Conservation (phyloP, 352 stramenopile species). For the Elongisporangium undulatum region DNA sequence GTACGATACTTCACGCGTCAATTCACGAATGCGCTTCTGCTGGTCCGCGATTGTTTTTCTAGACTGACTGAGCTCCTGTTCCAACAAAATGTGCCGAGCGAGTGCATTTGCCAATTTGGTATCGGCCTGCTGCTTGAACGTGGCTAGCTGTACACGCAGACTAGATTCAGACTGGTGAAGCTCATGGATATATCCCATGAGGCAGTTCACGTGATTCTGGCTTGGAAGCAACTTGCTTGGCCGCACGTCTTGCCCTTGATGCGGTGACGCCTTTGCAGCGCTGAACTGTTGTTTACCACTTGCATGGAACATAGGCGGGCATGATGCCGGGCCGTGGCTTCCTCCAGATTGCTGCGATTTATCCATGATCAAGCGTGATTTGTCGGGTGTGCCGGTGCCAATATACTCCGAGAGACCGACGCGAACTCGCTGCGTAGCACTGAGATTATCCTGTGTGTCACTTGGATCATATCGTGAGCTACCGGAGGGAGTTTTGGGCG, state of each 20-base stretch:
- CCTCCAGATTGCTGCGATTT: constrained; percentile 6
- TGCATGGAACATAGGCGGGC: constrained; percentile 25
- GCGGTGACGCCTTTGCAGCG: constrained; percentile 9
- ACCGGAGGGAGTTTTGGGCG: constrained; percentile 53
- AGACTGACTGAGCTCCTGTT: not conserved
- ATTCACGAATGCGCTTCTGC: not conserved
- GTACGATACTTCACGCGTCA: not conserved
- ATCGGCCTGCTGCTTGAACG: constrained; percentile 22
- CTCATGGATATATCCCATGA: constrained; percentile 77
- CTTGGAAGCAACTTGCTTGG: constrained; percentile 56
- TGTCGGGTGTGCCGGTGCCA: constrained; percentile 6
- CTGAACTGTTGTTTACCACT: constrained; percentile 23
- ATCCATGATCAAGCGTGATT: constrained; percentile 1
- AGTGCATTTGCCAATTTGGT: not conserved
- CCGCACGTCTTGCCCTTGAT: constrained; percentile 30
- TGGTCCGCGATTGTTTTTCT: not conserved
- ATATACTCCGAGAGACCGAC: constrained; percentile 43
- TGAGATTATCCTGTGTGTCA: constrained; percentile 30
- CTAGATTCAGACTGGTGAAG: constrained; percentile 62
- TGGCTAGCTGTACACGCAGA: constrained; percentile 54
- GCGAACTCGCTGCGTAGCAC: constrained; percentile 50
- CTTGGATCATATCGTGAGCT: constrained; percentile 22
- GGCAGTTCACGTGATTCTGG: constrained; percentile 48
- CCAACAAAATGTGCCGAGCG: not conserved
- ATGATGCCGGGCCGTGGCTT: constrained; percentile 36